Evolutionary conservation across 768 basidiomycete genomes (phyloP).

Genomic region (Leccinum olivaceopallidum): DNA sequence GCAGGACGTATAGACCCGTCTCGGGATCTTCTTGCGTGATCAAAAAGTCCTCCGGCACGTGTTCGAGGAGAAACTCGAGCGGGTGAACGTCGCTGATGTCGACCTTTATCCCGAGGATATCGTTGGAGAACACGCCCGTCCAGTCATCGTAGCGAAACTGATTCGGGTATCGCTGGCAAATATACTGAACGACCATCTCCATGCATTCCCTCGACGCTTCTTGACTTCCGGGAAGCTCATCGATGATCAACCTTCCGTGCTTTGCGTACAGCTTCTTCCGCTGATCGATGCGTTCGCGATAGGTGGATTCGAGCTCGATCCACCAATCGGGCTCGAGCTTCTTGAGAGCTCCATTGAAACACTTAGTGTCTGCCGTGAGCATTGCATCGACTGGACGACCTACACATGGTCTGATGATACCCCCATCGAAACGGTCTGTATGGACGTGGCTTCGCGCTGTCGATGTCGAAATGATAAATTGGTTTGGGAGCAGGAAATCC

Average conservation of each 20-base stretch:
- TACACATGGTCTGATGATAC: constrained; percentile 60
- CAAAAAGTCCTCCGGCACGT: constrained; percentile 54
- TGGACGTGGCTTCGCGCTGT: constrained; percentile 45
- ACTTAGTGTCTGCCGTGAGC: background rate
- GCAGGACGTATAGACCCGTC: constrained; percentile 45
- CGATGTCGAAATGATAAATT: constrained; percentile 43
- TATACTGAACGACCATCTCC: constrained; percentile 56
- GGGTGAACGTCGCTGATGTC: constrained; percentile 36
- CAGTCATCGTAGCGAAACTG: constrained; percentile 43
- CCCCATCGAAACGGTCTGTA: constrained; percentile 58
- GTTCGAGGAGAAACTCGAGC: constrained; percentile 45
- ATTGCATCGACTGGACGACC: constrained; percentile 7
- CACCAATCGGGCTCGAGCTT: constrained; percentile 54
- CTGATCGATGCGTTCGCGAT: constrained; percentile 43
- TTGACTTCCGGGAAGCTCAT: constrained; percentile 50
- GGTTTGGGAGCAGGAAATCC: constrained; percentile 45
- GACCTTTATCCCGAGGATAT: constrained; percentile 38
- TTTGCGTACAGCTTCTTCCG: constrained; percentile 39
- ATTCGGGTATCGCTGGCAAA: constrained; percentile 57
- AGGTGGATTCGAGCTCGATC: constrained; percentile 58
- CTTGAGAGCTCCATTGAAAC: constrained; percentile 37
- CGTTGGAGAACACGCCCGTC: constrained; percentile 42
- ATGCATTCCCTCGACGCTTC: constrained; percentile 51
- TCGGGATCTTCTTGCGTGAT: constrained; percentile 42
- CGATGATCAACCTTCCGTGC: constrained; percentile 43